Conservation (phyloP, 2,329 filamentous ascomycete genomes). For the Hypoxylon sp. region DNA sequence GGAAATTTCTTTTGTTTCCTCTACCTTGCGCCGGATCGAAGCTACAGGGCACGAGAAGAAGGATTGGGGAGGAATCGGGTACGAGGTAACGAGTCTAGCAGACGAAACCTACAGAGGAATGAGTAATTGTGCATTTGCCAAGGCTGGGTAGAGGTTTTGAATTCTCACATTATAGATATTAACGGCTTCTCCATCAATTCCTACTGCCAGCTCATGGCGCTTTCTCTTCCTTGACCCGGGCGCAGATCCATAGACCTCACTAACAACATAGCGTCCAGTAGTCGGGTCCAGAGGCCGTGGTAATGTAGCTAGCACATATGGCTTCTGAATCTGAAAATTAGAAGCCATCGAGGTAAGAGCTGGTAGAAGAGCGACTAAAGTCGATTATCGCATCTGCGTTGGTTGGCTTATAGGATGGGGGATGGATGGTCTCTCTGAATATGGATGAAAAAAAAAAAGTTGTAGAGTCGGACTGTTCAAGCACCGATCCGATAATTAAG, state of each 20-base stretch:
- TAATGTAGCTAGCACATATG: constrained; percentile 73
- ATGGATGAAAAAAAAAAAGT: constrained; percentile 49
- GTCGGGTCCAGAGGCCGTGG: constrained; percentile 69
- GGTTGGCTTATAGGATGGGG: constrained; percentile 6
- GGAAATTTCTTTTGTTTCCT: constrained; percentile 63
- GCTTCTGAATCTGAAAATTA: constrained; percentile 73
- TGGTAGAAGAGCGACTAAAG: neutral
- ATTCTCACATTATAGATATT: constrained; percentile 72
- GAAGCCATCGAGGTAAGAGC: constrained; percentile 63
- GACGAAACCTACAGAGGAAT: constrained; percentile 67
- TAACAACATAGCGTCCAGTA: constrained; percentile 67
- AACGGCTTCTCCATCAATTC: constrained; percentile 75
- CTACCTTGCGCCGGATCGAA: constrained; percentile 68
- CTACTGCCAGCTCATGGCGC: constrained; percentile 74
- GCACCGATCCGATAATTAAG: constrained; percentile 36
- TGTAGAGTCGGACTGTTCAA: constrained; percentile 42
- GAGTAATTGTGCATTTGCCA: constrained; percentile 29
- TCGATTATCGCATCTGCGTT: constrained; percentile 7
- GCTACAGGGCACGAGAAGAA: constrained; percentile 73
- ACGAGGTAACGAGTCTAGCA: constrained; percentile 74
- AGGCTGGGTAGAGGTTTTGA: neutral
- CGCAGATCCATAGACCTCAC: constrained; percentile 73
- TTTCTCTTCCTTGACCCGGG: constrained; percentile 72
- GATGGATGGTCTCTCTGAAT: constrained; percentile 3
- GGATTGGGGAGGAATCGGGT: constrained; percentile 76